Evolutionary conservation across 1,139 yeast genomes (phyloP).

Genomic region (Candida glucosophila): DNA sequence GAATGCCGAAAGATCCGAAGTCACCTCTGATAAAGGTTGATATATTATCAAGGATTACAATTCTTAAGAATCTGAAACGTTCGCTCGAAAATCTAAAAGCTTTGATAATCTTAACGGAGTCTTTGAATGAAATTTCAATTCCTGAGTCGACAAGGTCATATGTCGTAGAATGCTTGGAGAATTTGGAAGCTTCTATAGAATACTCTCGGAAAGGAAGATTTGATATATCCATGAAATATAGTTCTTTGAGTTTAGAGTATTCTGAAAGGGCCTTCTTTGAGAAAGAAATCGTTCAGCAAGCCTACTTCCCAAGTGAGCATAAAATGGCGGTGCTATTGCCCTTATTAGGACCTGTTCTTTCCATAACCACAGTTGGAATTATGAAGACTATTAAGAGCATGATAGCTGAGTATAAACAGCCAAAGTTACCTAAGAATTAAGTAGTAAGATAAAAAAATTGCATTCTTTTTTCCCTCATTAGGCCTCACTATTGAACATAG

Average conservation of each 20-base stretch:
- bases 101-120: constrained; percentile 55
- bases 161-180: constrained; percentile 32
- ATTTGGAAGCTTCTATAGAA: constrained; percentile 25
- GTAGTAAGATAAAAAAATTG: too few species aligned
- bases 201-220: constrained; percentile 24
- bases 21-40: constrained; percentile 60
- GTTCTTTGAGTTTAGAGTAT: constrained; percentile 46
- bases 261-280: constrained; percentile 85
- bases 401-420: too few species aligned
- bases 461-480: too few species aligned
- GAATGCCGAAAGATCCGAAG: constrained; percentile 47
- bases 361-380: constrained; percentile 59
- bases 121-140: constrained; percentile 72
- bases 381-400: constrained; percentile 22
- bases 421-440: too few species aligned
- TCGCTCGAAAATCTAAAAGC: constrained; percentile 58
- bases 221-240: constrained; percentile 38
- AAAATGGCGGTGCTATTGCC: constrained; percentile 91
- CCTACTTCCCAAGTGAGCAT: constrained; percentile 91
- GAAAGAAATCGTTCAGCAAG: constrained; percentile 90
- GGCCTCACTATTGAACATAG: too few species aligned
- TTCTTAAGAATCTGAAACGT: constrained; percentile 43
- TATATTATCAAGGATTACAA: constrained; percentile 50
- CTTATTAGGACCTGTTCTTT: constrained; percentile 70
- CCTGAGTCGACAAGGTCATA: constrained; percentile 54